A percentile compares a stretch with the other conserved stretches of the same genome.
Conservation (phyloP, 176 grass and related monocot species). For the Aegilops longissima region DNA sequence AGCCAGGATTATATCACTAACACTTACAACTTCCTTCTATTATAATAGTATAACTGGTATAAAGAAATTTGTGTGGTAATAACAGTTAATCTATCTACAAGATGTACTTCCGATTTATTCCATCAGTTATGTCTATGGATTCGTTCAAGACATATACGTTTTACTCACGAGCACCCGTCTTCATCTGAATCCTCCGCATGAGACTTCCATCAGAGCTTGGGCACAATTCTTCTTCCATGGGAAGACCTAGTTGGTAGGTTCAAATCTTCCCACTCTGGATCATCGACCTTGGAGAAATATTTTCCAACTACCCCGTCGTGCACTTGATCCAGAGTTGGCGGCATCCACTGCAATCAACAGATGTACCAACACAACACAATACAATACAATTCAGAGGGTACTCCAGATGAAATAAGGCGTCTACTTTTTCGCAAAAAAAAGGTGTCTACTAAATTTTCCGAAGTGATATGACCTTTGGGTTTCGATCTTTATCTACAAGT, state of each 20-base stretch:
- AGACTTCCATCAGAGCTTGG: conserved; percentile 61
- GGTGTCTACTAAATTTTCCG: not conserved
- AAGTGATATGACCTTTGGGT: conserved; percentile 67
- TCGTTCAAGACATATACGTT: not conserved
- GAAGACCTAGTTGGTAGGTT: conserved; percentile 38
- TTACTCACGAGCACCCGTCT: not conserved
- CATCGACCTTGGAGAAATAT: conserved; percentile 73
- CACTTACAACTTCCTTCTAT: not conserved
- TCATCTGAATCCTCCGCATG: not conserved
- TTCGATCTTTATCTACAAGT: conserved; percentile 81
- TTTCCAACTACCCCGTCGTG: conserved; percentile 48
- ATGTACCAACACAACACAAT: not conserved
- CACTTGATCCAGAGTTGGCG: conserved; percentile 67
- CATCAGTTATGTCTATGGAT: not conserved
- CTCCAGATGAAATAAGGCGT: not conserved
- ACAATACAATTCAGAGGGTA: conserved; percentile 1
- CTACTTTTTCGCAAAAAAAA: not conserved
- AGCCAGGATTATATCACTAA: not conserved
- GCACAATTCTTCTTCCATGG: conserved; percentile 38
- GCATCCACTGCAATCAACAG: conserved; percentile 79
- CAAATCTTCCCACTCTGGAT: conserved; percentile 77
- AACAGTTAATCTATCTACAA: conserved; percentile 3
- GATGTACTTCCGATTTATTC: not conserved
- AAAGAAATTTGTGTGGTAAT: not conserved
- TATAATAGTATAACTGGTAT: not conserved